A percentile compares a stretch with the other conserved stretches of the same genome.
Evolutionary conservation across 441 rosid genomes (phyloP).

Genomic region (Syzygium malaccense): DNA sequence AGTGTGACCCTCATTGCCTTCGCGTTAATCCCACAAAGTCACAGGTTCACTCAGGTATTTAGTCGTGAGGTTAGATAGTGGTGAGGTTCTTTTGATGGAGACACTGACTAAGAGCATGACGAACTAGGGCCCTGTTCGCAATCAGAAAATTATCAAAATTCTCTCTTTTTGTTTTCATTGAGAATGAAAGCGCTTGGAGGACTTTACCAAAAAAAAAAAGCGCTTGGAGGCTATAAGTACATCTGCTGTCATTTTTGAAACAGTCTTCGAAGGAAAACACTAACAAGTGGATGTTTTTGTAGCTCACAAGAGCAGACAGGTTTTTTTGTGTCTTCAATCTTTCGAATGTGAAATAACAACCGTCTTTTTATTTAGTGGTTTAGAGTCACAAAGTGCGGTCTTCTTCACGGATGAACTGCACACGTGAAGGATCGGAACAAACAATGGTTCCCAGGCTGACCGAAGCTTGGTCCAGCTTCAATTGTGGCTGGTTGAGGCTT

Average conservation of each 20-base stretch:
- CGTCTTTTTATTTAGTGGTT: not conserved
- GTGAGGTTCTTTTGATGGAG: not conserved
- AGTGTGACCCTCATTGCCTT: not conserved
- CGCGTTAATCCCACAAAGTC: not conserved
- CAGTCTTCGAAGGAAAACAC: not conserved
- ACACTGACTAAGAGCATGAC: not conserved
- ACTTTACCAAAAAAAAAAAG: too few relatives aligned
- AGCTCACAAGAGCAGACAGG: not conserved
- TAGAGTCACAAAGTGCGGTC: not conserved
- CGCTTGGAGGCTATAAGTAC: not conserved
- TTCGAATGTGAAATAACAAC: not conserved
- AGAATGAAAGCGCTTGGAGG: not conserved
- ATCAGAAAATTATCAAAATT: not conserved
- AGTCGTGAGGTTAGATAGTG: not conserved
- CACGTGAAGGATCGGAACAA: not conserved
- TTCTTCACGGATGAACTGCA: not conserved
- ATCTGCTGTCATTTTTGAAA: not conserved
- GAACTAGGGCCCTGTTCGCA: not conserved
- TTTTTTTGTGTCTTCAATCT: not conserved
- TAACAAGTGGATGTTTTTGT: not conserved
- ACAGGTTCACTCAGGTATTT: not conserved
- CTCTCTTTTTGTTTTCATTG: not conserved
- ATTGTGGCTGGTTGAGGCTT: not conserved
- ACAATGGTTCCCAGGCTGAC: not conserved
- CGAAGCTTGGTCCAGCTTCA: not conserved